Conservation (phyloP, 2,329 filamentous ascomycete species). For the Fusarium oxysporum region DNA sequence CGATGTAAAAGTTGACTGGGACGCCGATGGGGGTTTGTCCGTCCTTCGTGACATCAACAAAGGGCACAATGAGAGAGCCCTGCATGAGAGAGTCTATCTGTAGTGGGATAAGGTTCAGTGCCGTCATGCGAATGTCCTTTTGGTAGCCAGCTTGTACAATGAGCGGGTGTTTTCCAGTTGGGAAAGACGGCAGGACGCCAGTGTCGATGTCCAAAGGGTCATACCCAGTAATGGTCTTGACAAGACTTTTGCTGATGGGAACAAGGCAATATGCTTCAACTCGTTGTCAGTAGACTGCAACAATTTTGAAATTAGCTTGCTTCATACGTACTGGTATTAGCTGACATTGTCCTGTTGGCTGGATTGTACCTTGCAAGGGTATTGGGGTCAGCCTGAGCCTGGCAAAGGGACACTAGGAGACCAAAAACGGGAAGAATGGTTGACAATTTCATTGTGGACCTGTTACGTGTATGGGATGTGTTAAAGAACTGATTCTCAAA, state of each 20-base stretch:
- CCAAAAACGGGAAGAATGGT: fast-evolving
- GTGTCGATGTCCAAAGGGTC: background rate
- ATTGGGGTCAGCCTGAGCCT: constrained; percentile 14
- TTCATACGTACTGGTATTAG: constrained; percentile 8
- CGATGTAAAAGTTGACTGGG: constrained; percentile 12
- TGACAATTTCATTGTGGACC: background rate
- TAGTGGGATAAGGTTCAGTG: background rate
- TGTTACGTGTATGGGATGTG: fast-evolving
- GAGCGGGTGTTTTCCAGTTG: constrained; percentile 8
- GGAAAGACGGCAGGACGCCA: constrained; percentile 11
- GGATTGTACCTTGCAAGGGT: constrained; percentile 20
- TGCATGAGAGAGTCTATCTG: constrained; percentile 18
- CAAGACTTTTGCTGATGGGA: constrained; percentile 6
- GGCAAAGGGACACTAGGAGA: background rate
- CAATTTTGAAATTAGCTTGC: fast-evolving
- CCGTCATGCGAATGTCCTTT: constrained; percentile 24
- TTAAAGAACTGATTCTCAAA: fast-evolving
- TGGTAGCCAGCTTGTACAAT: constrained; percentile 8
- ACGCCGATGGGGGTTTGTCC: background rate
- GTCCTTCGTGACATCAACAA: constrained; percentile 14
- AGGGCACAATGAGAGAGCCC: constrained; percentile 11
- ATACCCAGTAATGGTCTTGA: constrained; percentile 13
- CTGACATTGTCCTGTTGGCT: constrained; percentile 22
- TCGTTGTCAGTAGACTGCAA: background rate
- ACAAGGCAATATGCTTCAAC: constrained; percentile 8